phyloP scores from a whole-genome alignment of 1,139 yeast species.

The Torulaspora globosa region DNA sequence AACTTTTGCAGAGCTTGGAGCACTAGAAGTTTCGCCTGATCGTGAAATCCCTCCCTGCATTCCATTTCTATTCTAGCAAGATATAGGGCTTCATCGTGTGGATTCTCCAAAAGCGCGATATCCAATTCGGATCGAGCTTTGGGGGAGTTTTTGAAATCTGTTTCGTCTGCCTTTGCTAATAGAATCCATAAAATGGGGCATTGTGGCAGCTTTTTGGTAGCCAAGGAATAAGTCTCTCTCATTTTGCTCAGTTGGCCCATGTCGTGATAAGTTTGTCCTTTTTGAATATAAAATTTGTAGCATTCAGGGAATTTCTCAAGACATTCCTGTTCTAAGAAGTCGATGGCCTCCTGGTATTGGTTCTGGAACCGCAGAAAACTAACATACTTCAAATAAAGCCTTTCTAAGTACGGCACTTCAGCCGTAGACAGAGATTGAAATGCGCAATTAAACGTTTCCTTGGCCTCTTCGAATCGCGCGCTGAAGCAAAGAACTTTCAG shows the following conservation, averaged over 20 bases:
- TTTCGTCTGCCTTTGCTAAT: constrained; percentile 49
- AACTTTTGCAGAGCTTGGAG: constrained; percentile 57
- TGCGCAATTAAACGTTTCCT: constrained; percentile 44
- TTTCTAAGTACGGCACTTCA: constrained; percentile 40
- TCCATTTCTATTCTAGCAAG: constrained; percentile 60
- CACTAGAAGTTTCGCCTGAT: constrained; percentile 54
- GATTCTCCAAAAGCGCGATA: constrained; percentile 54
- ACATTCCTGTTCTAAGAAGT: constrained; percentile 44
- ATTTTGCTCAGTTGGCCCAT: constrained; percentile 41
- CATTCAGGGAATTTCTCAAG: constrained; percentile 18
- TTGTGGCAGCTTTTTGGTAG: constrained; percentile 47
- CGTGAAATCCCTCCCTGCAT: constrained; percentile 43
- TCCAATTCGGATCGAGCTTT: constrained; percentile 74
- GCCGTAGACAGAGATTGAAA: constrained; percentile 20
- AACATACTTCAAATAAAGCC: constrained; percentile 64
- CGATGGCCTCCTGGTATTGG: constrained; percentile 40
- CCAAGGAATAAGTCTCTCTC: constrained; percentile 47
- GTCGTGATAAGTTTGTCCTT: constrained; percentile 25
- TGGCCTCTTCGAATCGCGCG: constrained; percentile 42
- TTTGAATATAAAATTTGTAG: constrained; percentile 26
- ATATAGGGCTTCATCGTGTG: constrained; percentile 52
- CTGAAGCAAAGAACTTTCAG: constrained; percentile 56
- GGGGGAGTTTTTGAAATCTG: constrained; percentile 41
- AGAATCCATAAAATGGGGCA: constrained; percentile 53
- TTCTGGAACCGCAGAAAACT: constrained; percentile 48